Base-by-base conservation (phyloP, 2,329 filamentous ascomycete genomes). In the Zalaria sp. region DNA sequence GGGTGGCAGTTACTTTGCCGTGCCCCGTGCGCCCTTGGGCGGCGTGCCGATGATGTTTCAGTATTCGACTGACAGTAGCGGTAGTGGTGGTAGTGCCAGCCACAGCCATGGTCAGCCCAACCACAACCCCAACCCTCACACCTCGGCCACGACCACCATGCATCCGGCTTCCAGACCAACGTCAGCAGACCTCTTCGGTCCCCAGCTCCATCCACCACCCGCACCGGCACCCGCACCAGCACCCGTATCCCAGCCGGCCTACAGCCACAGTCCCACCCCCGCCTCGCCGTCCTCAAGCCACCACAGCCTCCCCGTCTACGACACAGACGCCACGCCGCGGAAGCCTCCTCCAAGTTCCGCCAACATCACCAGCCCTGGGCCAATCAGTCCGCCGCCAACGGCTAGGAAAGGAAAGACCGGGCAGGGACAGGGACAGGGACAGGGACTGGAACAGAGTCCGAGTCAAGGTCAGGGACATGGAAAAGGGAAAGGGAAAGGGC, bases 31-130 rank as follows among this genome's bases (percentile, higher is more conserved):
- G 18, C 18, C 29, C 11, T 27, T 25, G 25, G 38, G 41, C 38
- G 47, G 47, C 9, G 40, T 45, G 8, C 53, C 53, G 5, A 53
- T 51, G 52, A 46, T 48, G 32, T 49, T 47, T 37, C 50, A 48
- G 6, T 47, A 51, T 38, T 50, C 50, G 40, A 48, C 34, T 25
- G 47, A 49, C 38, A 52, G 48, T 37, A 46, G 38, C 35, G 47
- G 39, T n/a, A 32, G 29, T 3, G 11, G 26, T 25, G 37, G 37
- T 8, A 25, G 27, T 27, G 27, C 35, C 18, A 18, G 18, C 10
- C 18, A 34, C n/a, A 38, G n/a, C 37, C 11, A 10, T 2, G 10
- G 11, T 8, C 7, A 7, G 29, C n/a, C 7, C 29, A 7, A 7
- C 5, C 18, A 18, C 34, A 42, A 45, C 29, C 35, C 36, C 9